Percentiles rank a stretch among this genome's conserved stretches.
phyloP scores from a whole-genome alignment of 495 filamentous ascomycete species.

The Cercophora scortea region DNA sequence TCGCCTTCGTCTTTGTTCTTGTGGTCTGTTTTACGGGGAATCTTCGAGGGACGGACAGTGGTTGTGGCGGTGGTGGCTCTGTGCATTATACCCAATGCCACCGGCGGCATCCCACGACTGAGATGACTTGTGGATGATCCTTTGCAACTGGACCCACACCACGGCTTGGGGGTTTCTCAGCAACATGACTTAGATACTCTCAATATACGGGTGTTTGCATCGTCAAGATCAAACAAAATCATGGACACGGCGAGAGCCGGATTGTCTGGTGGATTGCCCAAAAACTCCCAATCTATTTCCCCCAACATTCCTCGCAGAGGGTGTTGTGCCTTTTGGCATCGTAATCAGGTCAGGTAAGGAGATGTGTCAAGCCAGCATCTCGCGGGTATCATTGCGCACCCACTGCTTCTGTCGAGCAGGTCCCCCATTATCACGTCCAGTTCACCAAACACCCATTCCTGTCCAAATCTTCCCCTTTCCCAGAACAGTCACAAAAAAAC shows the following conservation, averaged over 20 bases:
- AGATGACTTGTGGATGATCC: constrained; percentile 8
- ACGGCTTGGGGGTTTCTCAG: too few relatives aligned
- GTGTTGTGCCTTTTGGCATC: too few relatives aligned
- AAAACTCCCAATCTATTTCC: too few relatives aligned
- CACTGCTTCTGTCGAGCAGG: too few relatives aligned
- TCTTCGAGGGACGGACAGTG: constrained; percentile 21
- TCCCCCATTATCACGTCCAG: too few relatives aligned
- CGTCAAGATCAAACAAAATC: constrained; percentile 1
- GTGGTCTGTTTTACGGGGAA: constrained; percentile 19
- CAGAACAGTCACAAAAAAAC: too few relatives aligned
- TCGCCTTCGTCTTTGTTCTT: constrained; percentile 18
- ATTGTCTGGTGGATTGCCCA: too few relatives aligned
- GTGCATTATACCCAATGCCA: constrained; percentile 25
- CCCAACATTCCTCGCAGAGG: too few relatives aligned
- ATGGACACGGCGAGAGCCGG: too few relatives aligned
- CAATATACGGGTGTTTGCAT: constrained; percentile 22
- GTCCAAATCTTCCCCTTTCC: neutral
- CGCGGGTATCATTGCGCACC: too few relatives aligned
- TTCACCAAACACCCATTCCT: neutral
- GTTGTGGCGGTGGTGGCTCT: constrained; percentile 21
- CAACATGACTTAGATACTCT: constrained; percentile 18
- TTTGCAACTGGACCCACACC: constrained; percentile 10
- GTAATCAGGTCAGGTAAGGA: too few relatives aligned
- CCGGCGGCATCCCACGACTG: constrained; percentile 14
- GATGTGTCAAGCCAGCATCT: too few relatives aligned